Conservation (phyloP, 768 basidiomycete genomes). For the Astraeus odoratus region DNA sequence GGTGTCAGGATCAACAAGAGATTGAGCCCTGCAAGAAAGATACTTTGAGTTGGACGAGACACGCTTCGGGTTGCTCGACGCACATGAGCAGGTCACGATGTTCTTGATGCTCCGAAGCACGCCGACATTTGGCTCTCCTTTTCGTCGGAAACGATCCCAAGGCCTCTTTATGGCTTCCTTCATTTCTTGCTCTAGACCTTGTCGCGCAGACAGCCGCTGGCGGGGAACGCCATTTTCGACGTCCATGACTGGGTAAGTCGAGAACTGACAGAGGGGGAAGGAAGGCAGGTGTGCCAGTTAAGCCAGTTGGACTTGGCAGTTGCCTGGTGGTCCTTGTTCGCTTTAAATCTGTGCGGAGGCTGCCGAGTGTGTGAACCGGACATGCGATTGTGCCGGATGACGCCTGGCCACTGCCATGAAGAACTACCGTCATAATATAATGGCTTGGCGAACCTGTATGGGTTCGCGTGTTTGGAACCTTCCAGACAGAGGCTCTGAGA, state of each 20-base stretch:
- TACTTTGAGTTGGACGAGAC: constrained; percentile 1
- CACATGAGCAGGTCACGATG: constrained; percentile 49
- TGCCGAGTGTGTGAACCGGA: too few species aligned
- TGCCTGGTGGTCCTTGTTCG: too few species aligned
- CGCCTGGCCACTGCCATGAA: too few species aligned
- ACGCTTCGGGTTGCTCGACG: constrained; percentile 12
- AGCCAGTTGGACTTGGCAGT: too few species aligned
- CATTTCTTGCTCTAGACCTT: not conserved
- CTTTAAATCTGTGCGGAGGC: too few species aligned
- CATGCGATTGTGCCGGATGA: too few species aligned
- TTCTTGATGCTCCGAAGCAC: constrained; percentile 37
- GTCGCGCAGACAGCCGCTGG: too few species aligned
- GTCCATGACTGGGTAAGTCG: not conserved
- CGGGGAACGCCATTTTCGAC: not conserved
- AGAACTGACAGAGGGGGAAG: too few species aligned
- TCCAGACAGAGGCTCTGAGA: too few species aligned
- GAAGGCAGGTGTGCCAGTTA: not conserved
- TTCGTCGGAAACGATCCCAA: constrained; percentile 12
- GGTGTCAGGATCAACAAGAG: constrained; percentile 51
- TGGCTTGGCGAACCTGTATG: not conserved
- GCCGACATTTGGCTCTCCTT: constrained; percentile 39
- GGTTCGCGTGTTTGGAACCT: not conserved
- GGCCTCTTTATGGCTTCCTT: not conserved
- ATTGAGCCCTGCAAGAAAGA: constrained; percentile 43
- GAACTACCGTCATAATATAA: too few species aligned